These are phyloP conservation scores for Dalbergia oliveri DNA, from an alignment of 306 rosid genomes.

Conservation along the genomic window DNA sequence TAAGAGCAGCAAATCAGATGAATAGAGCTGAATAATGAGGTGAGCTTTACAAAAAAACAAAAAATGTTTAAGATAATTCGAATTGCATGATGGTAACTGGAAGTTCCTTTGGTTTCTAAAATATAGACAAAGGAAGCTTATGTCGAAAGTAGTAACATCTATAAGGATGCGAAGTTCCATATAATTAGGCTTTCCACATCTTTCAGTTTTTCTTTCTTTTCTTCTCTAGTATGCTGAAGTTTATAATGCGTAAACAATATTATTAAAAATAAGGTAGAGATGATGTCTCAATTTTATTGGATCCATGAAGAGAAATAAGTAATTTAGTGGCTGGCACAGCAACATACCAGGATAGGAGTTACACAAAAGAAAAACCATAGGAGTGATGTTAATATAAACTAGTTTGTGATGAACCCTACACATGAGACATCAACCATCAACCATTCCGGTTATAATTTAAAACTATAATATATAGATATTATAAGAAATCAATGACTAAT, in stretches of 20 bases:
- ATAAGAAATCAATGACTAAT: too few species aligned
- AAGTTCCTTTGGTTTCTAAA: neutral
- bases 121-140: neutral
- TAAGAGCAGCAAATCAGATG: neutral
- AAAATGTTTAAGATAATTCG: neutral
- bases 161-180: neutral
- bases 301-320: constrained; percentile 4
- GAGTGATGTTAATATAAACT: too few species aligned
- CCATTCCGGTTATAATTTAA: too few species aligned
- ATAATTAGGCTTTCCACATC: neutral
- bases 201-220: neutral
- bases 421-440: too few species aligned
- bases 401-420: too few species aligned
- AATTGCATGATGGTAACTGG: neutral
- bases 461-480: too few species aligned
- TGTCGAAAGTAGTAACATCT: neutral
- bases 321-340: constrained; percentile 28
- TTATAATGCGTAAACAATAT: constrained; percentile 9
- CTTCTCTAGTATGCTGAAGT: constrained; percentile 10
- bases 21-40: too few species aligned
- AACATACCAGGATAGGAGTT: constrained; percentile 21
- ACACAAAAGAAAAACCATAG: constrained; percentile 3
- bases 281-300: too few species aligned
- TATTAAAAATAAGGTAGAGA: constrained; percentile 4
- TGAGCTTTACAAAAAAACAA: neutral